These are phyloP conservation scores for Dysphania ambrosioides DNA, from an alignment of 148 eudicot species.

Conservation along the genomic window DNA sequence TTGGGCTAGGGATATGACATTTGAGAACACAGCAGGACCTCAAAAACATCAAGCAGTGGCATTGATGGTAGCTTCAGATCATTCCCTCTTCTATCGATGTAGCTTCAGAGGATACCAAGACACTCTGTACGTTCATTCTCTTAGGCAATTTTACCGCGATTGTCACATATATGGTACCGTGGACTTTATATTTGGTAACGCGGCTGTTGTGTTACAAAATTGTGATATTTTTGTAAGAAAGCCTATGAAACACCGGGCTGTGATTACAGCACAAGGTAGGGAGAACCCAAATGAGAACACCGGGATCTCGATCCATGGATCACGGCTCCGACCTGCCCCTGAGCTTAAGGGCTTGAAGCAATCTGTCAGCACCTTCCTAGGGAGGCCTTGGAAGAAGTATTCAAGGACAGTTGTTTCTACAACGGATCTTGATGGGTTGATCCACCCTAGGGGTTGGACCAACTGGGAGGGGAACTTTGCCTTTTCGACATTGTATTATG, in stretches of 20 bases:
- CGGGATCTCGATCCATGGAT: constrained; percentile 52
- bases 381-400: constrained; percentile 68
- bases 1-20: constrained; percentile 70
- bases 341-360: constrained; percentile 32
- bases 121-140: constrained; percentile 52
- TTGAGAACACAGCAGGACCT: constrained; percentile 69
- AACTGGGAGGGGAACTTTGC: constrained; percentile 60
- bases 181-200: constrained; percentile 72
- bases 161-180: constrained; percentile 67
- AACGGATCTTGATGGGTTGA: constrained; percentile 51
- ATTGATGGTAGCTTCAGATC: constrained; percentile 47
- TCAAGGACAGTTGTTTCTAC: constrained; percentile 58
- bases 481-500: constrained; percentile 55
- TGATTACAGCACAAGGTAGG: constrained; percentile 70
- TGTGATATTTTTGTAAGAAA: constrained; percentile 54
- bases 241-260: constrained; percentile 48
- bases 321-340: constrained; percentile 39
- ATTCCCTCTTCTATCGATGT: constrained; percentile 56
- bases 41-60: constrained; percentile 72
- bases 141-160: constrained; percentile 68
- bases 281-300: constrained; percentile 40
- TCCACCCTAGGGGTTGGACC: constrained; percentile 66
- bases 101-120: constrained; percentile 66
- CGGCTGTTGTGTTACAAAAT: constrained; percentile 54
- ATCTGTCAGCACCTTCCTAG: constrained; percentile 43